Percentiles rank a stretch among this genome's conserved stretches.
Evolutionary conservation across 2,329 filamentous ascomycete species (phyloP).

Genomic region (Emydomyces testavorans): DNA sequence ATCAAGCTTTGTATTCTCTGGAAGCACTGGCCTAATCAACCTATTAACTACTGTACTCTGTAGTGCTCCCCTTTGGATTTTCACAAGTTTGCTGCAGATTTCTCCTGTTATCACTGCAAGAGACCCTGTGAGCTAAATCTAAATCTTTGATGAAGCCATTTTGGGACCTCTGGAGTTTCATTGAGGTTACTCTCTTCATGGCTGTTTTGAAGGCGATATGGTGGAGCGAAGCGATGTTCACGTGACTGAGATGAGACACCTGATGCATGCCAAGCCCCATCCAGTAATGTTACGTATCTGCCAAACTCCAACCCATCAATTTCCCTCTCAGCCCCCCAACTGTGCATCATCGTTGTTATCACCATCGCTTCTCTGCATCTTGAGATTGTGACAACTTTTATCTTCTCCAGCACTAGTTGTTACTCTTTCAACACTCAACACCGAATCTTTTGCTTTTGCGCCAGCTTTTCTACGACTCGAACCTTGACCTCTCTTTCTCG

Average conservation of each 20-base stretch:
- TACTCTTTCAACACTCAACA: neutral
- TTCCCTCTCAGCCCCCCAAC: neutral
- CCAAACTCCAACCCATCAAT: constrained; percentile 2
- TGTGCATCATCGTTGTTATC: neutral
- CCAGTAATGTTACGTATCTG: constrained; percentile 8
- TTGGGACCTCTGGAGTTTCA: neutral
- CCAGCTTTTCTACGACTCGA: neutral
- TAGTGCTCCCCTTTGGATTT: no score
- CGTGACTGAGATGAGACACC: constrained; percentile 5
- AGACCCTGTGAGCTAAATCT: no score
- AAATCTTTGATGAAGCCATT: neutral
- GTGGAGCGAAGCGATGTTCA: neutral
- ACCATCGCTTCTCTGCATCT: constrained; percentile 3
- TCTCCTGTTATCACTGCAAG: no score
- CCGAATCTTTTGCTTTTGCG: neutral
- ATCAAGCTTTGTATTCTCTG: neutral
- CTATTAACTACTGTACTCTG: neutral
- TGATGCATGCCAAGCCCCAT: constrained; percentile 11
- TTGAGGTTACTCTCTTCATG: neutral
- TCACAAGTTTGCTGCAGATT: no score
- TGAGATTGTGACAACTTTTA: neutral
- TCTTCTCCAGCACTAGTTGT: neutral
- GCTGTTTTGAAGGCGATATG: neutral
- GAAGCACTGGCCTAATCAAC: neutral
- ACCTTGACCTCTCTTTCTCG: neutral